Percentiles rank a stretch among this genome's conserved stretches.
Evolutionary conservation across 169 alveolate species (phyloP).

Genomic region (Cryptosporidium xiaoi): DNA sequence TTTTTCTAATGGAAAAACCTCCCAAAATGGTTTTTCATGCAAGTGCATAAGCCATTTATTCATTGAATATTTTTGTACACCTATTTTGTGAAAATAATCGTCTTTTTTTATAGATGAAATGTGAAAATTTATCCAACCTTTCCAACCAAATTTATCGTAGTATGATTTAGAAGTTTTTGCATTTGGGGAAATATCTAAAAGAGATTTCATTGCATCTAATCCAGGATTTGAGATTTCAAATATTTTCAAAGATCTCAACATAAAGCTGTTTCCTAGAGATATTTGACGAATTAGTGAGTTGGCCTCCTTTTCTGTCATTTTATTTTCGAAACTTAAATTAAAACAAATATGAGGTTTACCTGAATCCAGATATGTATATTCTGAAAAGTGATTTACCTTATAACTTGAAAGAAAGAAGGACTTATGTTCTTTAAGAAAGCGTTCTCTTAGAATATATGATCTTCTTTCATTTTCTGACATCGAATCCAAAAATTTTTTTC

Average conservation of each 20-base stretch:
- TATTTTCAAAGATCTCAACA: constrained; percentile 76
- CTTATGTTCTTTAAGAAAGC: constrained; percentile 67
- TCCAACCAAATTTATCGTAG: constrained; percentile 56
- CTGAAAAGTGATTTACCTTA: constrained; percentile 18
- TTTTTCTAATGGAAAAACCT: constrained; percentile 75
- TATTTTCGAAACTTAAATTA: constrained; percentile 77
- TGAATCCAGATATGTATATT: constrained; percentile 13
- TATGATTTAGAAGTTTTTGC: constrained; percentile 34
- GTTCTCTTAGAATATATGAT: constrained; percentile 75
- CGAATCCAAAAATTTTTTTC: constrained; percentile 75
- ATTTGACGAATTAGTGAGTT: constrained; percentile 79
- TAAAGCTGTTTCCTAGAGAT: constrained; percentile 76
- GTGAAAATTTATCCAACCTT: constrained; percentile 77
- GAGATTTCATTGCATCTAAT: constrained; percentile 43
- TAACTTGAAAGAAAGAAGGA: constrained; percentile 30
- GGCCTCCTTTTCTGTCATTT: constrained; percentile 79
- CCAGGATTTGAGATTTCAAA: constrained; percentile 48
- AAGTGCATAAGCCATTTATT: constrained; percentile 76
- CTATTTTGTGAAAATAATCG: constrained; percentile 69
- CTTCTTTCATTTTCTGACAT: constrained; percentile 76
- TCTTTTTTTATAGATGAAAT: constrained; percentile 66
- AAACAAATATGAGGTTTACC: constrained; percentile 77
- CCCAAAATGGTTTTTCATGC: constrained; percentile 78
- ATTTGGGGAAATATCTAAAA: constrained; percentile 44
- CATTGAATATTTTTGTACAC: constrained; percentile 75